phyloP scores from a whole-genome alignment of 108 stramenopile genomes.

The Cyclotella atomus region DNA sequence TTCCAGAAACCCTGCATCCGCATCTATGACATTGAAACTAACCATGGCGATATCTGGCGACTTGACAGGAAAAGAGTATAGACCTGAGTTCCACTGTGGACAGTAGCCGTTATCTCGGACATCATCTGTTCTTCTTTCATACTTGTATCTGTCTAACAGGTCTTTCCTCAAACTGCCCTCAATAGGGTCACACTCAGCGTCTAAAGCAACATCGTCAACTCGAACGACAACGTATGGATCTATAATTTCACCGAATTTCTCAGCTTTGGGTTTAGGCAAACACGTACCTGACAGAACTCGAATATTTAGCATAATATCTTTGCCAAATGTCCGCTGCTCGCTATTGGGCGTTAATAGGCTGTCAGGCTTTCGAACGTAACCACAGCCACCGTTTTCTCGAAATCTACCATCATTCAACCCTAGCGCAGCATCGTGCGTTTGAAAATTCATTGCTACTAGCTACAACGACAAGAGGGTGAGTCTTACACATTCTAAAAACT shows the following conservation, averaged over 20 bases:
- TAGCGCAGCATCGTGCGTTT: constrained; percentile 77
- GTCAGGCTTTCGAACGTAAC: constrained; percentile 90
- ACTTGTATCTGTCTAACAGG: constrained; percentile 12
- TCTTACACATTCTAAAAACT: too few relatives aligned
- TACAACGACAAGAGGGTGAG: too few relatives aligned
- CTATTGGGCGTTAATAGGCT: constrained; percentile 27
- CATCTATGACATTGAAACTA: constrained; percentile 39
- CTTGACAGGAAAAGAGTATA: constrained; percentile 51
- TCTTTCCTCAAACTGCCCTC: neutral
- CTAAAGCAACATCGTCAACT: constrained; percentile 60
- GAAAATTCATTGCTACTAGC: constrained; percentile 94
- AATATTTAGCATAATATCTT: constrained; percentile 48
- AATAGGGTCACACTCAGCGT: constrained; percentile 5
- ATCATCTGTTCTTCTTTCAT: constrained; percentile 38
- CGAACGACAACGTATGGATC: constrained; percentile 80
- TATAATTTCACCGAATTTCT: constrained; percentile 70
- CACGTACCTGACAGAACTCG: constrained; percentile 67
- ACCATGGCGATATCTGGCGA: constrained; percentile 79
- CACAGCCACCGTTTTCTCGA: constrained; percentile 84
- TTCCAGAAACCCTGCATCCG: constrained; percentile 36
- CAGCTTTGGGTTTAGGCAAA: constrained; percentile 83
- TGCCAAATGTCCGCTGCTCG: constrained; percentile 3
- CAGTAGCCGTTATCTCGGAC: constrained; percentile 82
- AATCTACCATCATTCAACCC: constrained; percentile 91
- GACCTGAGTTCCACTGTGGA: constrained; percentile 66